Evolutionary conservation across 495 filamentous ascomycete species (phyloP), one percentile per base, ranked within the genome.

Genomic region (Penicillium cosmopolitanum): DNA sequence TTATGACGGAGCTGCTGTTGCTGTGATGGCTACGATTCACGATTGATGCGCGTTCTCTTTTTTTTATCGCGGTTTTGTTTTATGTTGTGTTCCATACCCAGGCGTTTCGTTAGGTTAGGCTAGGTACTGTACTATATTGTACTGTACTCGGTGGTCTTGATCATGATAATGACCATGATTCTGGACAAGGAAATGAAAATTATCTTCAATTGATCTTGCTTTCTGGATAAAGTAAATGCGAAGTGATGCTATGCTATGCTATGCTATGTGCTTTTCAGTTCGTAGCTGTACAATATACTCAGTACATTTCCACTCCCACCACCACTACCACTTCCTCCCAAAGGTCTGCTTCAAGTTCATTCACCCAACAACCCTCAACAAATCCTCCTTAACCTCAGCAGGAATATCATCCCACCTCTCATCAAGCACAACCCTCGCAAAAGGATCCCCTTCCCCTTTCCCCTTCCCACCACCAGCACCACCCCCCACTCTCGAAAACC

Each of bases 391-490:
- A 5, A 25, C 57, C 10, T 57, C 12, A 0, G 28, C 21, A 3
- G 69, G 66, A 10, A 79, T 64, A 19, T 70, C 65, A 35, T 64
- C 53, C 77, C 76, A 79, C 15, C 75, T 52, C 34, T 73, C 53
- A 16, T 72, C 43, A 18, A 74, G 57, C 42, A 80, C 59, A 9
- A 72, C 25, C 51, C n/a, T 46, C 1, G 70, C 60, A 57, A 80
- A 78, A 5, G 69, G 70, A 71, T 80, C 42, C 15, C 42, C 36
- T 12, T 38, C 2, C 15, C 36, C 13, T n/a, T n/a, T n/a, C n/a
- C n/a, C n/a, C n/a, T n/a, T n/a, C n/a, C n/a, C 35, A 18, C 1
- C 16, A 43, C 4, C n/a, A 43, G 4, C 40, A 44, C 5, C 75
- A 25, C 63, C 68, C 9, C 61, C 68, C 16, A 58, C 60, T 1